Base-by-base conservation (phyloP, 2,329 filamentous ascomycete species). In the Exophiala calicioides region DNA sequence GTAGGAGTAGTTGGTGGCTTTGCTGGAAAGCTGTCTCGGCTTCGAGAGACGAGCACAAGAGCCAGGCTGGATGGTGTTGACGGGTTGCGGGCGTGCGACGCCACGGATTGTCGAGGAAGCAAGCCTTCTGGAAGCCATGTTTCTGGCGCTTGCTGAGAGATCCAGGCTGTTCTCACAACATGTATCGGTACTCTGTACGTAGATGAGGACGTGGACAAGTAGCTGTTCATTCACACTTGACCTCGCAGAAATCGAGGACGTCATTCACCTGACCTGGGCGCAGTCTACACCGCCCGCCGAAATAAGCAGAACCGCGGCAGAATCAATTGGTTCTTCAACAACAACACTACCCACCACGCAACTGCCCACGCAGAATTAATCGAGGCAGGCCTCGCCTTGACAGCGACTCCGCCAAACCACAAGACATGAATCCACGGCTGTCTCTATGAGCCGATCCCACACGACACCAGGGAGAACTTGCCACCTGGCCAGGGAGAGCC, bases 91-190 rank as follows among this genome's bases (percentile, higher is more conserved):
- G 6, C 45, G 50, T 19, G 36, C 19, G 10, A 45, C 20, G 29
- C 23, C 34, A 33, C 50, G 50, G 3, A 45, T 23, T 4, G 29
- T 35, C 9, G 40, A 33, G 6, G 45, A 10, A 29, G 34, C 15
- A n/a, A 52, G 13, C 20, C 20, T 52, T 27, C 21, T 52, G 2
- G 44, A 44, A 16, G 34, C 31, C 50, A 52, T 52, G 33, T 20
- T 20, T 20, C 9, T 26, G n/a, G 10, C 9, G 5, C 13, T 3
- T 8, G 16, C 16, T 8, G 3, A 7, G n/a, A 6, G 16, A 23
- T 37, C 19, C 4, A 21, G 16, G 10, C 13, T 24, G 7, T 16
- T 37, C 5, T 12, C 5, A 38, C 4, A 7, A 23, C 19, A 13
- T 38, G 21, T 32, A 21, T n/a, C n/a, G n/a, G n/a, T n/a, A n/a